Base-by-base conservation (phyloP, 192 early-diverging fungal species). In the Coemansia sp. region DNA sequence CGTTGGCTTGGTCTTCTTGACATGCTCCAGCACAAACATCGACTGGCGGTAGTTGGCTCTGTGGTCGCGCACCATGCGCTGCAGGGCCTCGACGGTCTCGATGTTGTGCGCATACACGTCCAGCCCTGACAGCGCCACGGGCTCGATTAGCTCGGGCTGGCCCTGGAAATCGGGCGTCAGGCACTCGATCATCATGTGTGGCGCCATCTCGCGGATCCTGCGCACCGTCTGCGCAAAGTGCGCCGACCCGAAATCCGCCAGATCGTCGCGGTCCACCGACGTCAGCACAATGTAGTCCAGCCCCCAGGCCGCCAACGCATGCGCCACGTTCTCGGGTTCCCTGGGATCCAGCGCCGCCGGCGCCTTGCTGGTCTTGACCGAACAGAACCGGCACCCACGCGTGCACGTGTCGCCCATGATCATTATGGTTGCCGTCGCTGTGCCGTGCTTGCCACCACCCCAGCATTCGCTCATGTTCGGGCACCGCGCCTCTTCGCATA, bases 401-500 rank as follows among this genome's bases (percentile, higher is more conserved):
- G 97, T 99, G 81, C 97, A 99, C 75, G 95, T 93, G 71, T 96
- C 95, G 60, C 97, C 97, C 95, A 99, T 97, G 70, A 98, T 86
- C 94, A 96, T 99, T 63, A 99, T 97, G 9, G 97, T 99, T 0
- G 97, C 97, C 4, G 97, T 99, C 4, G 97, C 95, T 21, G 94
- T 97, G 45, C 92, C 87, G 74, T 93, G 89, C 76, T 96, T 93
- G 63, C 95, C 95, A 35, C 95, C 96, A 64, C 95, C 95, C 97
- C 97, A 99, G 85, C 97, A 99, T 75, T 99, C 97, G 44, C 95
- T 92, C 78, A 99, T 95, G 81, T 99, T 99, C 30, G 97, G 97
- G 78, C 97, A 99, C 67, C 91, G 85, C 45, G 97, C 97, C 65
- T 97, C 95, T 69, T 99, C 97, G 82, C 97, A 99, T 20, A 98